Percentiles rank a stretch among this genome's conserved stretches.
phyloP scores from a whole-genome alignment of 2,329 filamentous ascomycete genomes.

The Aspergillus quadrilineatus region DNA sequence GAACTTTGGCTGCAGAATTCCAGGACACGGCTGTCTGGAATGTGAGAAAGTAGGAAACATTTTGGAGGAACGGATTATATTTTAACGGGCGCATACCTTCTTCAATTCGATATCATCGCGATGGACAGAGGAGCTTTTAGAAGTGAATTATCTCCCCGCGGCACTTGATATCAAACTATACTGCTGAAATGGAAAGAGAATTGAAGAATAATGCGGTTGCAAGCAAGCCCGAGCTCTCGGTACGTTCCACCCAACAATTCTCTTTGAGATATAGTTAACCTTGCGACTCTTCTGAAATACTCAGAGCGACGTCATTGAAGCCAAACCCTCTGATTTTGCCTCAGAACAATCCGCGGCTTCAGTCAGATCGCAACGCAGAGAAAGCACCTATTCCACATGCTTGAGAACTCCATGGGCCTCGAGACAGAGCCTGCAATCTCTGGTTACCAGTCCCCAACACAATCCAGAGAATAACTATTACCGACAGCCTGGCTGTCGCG shows the following conservation, averaged over 20 bases:
- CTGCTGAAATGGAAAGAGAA: not conserved
- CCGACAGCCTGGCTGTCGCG: not conserved
- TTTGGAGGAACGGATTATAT: not conserved
- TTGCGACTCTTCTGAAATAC: not conserved
- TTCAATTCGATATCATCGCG: not conserved
- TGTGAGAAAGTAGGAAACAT: not conserved
- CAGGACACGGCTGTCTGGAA: not conserved
- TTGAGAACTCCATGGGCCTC: not conserved
- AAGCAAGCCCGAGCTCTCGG: not conserved
- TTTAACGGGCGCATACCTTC: not conserved
- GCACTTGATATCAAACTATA: not conserved
- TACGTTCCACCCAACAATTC: not conserved
- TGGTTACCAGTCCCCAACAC: not conserved
- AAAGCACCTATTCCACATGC: not conserved
- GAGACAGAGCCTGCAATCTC: not conserved
- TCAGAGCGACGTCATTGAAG: not conserved
- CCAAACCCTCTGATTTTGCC: not conserved
- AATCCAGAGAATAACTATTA: conserved; percentile 4
- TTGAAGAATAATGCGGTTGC: conserved; percentile 1
- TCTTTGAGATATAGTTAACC: not conserved
- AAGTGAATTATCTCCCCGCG: not conserved
- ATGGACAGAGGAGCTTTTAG: not conserved
- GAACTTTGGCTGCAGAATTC: not conserved
- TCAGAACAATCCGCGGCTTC: not conserved
- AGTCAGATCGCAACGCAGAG: not conserved